phyloP scores from a whole-genome alignment of 2,329 filamentous ascomycete genomes.

The Curvularia spicifera region DNA sequence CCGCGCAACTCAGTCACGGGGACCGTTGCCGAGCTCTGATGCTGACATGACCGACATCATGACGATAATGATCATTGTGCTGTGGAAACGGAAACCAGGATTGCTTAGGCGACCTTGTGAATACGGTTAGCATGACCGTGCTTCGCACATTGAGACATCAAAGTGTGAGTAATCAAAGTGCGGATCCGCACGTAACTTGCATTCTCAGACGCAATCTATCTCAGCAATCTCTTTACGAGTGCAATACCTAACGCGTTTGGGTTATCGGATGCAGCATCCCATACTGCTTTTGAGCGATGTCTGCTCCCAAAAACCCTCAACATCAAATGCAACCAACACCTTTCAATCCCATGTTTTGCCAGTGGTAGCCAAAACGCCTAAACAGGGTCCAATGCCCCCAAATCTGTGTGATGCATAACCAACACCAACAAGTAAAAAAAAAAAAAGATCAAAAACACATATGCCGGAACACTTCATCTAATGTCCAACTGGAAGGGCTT shows the following conservation, averaged over 20 bases:
- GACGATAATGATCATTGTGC: background rate
- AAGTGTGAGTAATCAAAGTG: background rate
- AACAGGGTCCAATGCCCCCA: conserved; percentile 12
- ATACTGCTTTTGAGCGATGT: conserved; percentile 10
- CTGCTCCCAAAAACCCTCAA: conserved; percentile 3
- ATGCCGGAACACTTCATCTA: conserved; percentile 58
- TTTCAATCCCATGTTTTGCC: conserved; percentile 27
- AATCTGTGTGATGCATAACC: conserved; percentile 1
- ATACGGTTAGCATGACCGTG: background rate
- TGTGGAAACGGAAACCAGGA: background rate
- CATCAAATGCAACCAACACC: conserved; percentile 24
- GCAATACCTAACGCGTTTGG: background rate
- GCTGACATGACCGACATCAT: background rate
- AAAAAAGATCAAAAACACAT: conserved; percentile 7
- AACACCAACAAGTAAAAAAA: conserved; percentile 23
- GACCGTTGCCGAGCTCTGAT: background rate
- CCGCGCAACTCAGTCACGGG: background rate
- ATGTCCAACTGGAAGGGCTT: conserved; percentile 87
- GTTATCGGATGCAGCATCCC: conserved; percentile 6
- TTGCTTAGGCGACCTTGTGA: background rate
- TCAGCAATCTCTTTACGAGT: conserved; percentile 7
- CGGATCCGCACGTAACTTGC: background rate
- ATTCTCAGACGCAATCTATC: conserved; percentile 12
- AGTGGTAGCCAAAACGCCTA: conserved; percentile 16
- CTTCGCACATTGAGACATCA: background rate